Base-by-base conservation (phyloP, 495 filamentous ascomycete genomes). In the Aspergillus biplanus region DNA sequence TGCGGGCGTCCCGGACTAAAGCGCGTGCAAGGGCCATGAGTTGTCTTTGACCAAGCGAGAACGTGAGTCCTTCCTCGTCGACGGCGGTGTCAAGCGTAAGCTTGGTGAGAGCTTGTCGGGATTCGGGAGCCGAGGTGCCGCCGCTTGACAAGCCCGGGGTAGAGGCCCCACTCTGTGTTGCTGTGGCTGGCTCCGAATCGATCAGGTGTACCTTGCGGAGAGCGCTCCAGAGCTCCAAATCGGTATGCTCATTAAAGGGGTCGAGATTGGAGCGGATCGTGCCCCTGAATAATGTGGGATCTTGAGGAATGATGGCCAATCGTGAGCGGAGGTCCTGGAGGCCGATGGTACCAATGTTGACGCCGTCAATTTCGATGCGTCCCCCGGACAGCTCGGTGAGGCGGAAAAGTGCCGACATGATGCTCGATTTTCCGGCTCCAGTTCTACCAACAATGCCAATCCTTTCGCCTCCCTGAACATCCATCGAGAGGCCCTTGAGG, bases 11-110 rank as follows among this genome's bases (percentile, higher is more conserved):
- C 34, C 95, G 86, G 0, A 97, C 93, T 3, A 97, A 85, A 0
- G 94, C 94, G 0, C 94, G 87, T 1, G 94, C 94, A 1, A 99
- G 82, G 4, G 95, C 94, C 90, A 99, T 96, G 13, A 97, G 86
- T 69, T 99, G 94, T 4, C 94, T 87, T 77, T 99, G 94, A 1
- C 95, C 94, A n/a, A 97, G 87, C 1, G 91, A 95, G 80, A 96
- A 99, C 75, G 97, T 99, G 44, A 95, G 79, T 0, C 94, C 94
- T 78, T 97, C 94, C 68, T 97, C 93, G 62, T 96, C 92, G n/a
- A 97, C 92, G 7, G 84, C 65, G 11, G 83, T 86, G 71, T 97
- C 95, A 39, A 99, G 87, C 56, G 92, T 89, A 58, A 98, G 89
- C 46, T 89, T 86, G 15, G 72, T 69, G 33, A 61, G 16, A 1